Conservation (phyloP, 345 rosid genomes). For the Triadica sebifera region DNA sequence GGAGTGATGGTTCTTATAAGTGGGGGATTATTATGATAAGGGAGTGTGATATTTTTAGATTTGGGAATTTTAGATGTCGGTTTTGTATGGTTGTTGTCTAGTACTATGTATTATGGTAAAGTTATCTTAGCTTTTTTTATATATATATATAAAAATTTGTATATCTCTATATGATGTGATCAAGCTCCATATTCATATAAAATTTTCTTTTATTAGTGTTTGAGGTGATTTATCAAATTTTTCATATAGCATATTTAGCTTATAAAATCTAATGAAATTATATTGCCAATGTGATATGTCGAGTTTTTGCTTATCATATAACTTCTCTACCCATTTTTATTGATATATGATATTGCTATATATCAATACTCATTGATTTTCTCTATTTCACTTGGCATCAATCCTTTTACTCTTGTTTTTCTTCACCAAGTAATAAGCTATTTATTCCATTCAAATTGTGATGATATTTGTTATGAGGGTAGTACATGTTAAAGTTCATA, state of each 20-base stretch:
- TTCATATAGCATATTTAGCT: neutral
- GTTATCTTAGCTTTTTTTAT: neutral
- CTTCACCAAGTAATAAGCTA: too few species aligned
- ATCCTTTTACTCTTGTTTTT: too few species aligned
- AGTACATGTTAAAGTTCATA: neutral
- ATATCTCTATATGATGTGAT: constrained; percentile 6
- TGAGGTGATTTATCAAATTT: neutral
- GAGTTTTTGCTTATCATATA: neutral
- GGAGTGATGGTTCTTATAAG: too few species aligned
- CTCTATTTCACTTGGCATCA: neutral
- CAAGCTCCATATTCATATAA: neutral
- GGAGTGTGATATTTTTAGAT: too few species aligned
- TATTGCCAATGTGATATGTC: neutral
- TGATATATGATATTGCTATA: constrained; percentile 10
- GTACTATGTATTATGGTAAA: neutral
- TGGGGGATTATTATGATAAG: too few species aligned
- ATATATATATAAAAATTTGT: too few species aligned
- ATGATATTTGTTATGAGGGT: too few species aligned
- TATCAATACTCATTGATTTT: neutral
- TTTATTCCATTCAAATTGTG: neutral
- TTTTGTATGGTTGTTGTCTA: neutral
- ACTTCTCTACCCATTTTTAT: neutral
- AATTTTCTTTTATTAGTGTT: neutral
- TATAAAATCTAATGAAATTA: neutral
- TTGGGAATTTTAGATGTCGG: neutral